These are phyloP conservation scores for Colletotrichum sp. DNA, from an alignment of 2,329 filamentous ascomycete species.

Conservation along the genomic window DNA sequence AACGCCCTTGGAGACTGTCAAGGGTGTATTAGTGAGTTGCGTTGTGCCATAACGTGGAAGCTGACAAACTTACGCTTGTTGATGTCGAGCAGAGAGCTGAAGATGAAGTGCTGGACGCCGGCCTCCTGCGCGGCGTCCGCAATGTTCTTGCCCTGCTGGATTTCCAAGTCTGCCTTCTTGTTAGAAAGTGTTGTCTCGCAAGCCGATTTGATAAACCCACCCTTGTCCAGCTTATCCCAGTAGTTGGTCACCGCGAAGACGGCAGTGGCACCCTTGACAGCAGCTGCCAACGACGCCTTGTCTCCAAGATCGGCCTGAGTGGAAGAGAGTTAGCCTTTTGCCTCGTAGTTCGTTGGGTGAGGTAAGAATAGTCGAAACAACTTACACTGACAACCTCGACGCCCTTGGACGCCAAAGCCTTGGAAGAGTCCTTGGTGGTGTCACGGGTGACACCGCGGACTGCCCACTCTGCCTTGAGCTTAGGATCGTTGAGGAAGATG, in stretches of 20 bases:
- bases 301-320: conserved; percentile 54
- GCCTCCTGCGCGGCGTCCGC: conserved; percentile 49
- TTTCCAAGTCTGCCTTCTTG: conserved; percentile 33
- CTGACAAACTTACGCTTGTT: conserved; percentile 35
- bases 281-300: conserved; percentile 44
- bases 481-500: conserved; percentile 40
- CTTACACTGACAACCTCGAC: conserved; percentile 53
- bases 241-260: conserved; percentile 60
- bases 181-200: not conserved
- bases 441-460: conserved; percentile 63
- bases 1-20: conserved; percentile 40
- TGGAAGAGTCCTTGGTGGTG: conserved; percentile 43
- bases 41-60: not conserved
- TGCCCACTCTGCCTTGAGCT: conserved; percentile 50
- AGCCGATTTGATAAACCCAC: not conserved
- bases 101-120: conserved; percentile 48
- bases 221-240: conserved; percentile 47
- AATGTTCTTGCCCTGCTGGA: conserved; percentile 51
- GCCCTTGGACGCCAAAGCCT: conserved; percentile 47
- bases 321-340: not conserved
- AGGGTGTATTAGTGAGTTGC: not conserved
- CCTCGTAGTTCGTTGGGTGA: not conserved
- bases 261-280: conserved; percentile 49
- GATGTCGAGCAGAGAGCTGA: conserved; percentile 46
- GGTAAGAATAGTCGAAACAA: not conserved